Evolutionary conservation across 208 protist genomes (phyloP).

Genomic region (Herpetomonas samuelpessoai): DNA sequence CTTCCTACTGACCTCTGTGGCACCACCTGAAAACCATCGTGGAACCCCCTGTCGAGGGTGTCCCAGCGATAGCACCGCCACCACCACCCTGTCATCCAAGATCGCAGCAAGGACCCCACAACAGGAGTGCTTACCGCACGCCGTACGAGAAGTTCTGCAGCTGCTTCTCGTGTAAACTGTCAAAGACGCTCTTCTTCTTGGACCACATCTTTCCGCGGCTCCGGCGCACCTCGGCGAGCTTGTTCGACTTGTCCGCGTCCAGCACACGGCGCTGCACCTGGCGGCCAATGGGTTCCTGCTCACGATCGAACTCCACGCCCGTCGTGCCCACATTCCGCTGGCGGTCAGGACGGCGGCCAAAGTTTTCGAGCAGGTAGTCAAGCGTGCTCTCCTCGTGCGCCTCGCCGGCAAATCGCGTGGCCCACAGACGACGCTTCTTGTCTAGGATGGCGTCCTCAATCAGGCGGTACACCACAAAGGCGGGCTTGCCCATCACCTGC

Average conservation of each 20-base stretch:
- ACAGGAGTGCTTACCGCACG: constrained; percentile 66
- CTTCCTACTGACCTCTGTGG: too few species aligned
- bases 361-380: constrained; percentile 91
- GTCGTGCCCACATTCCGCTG: constrained; percentile 63
- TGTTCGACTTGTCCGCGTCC: constrained; percentile 80
- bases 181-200: constrained; percentile 83
- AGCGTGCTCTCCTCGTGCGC: constrained; percentile 84
- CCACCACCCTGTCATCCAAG: too few species aligned
- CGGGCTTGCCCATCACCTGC: constrained; percentile 67
- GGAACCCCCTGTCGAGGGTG: too few species aligned
- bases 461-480: constrained; percentile 71
- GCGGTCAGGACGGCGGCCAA: constrained; percentile 72
- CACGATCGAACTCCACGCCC: constrained; percentile 87
- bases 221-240: constrained; percentile 67
- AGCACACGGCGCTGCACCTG: constrained; percentile 87
- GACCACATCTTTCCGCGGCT: constrained; percentile 81
- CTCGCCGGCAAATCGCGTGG: constrained; percentile 76
- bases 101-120: too few species aligned
- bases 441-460: constrained; percentile 85
- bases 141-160: constrained; percentile 82
- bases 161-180: constrained; percentile 85
- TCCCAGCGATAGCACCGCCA: too few species aligned
- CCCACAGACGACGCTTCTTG: constrained; percentile 77
- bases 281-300: constrained; percentile 90
- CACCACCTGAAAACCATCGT: too few species aligned